phyloP scores from a whole-genome alignment of 1,139 yeast genomes.

The Arxiozyma heterogenica region DNA sequence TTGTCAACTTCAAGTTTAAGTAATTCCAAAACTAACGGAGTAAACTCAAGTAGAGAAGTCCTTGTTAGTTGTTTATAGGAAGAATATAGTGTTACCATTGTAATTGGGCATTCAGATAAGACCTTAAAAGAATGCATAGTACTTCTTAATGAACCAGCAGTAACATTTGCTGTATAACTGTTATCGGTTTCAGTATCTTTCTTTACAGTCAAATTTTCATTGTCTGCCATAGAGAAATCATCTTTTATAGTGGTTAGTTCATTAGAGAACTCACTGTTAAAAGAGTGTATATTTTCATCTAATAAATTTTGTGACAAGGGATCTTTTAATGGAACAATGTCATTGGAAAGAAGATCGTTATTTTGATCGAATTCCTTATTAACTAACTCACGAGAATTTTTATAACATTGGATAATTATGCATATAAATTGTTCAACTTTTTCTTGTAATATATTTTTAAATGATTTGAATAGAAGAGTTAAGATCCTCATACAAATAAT shows the following conservation, averaged over 20 bases:
- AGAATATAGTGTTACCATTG: conserved; percentile 85
- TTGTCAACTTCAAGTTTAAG: conserved; percentile 68
- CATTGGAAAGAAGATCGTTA: conserved; percentile 8
- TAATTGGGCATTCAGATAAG: conserved; percentile 92
- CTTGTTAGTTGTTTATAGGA: conserved; percentile 72
- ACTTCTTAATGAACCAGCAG: conserved; percentile 27
- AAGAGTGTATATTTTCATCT: conserved; percentile 4
- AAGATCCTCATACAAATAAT: conserved; percentile 82
- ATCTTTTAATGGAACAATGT: conserved; percentile 6
- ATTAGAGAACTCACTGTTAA: neutral
- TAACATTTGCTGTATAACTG: neutral
- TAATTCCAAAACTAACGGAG: conserved; percentile 74
- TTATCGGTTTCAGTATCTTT: neutral
- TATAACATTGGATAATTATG: conserved; percentile 67
- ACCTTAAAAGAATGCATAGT: conserved; percentile 82
- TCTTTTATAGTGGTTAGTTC: neutral
- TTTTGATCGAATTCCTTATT: conserved; percentile 45
- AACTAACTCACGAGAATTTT: conserved; percentile 71
- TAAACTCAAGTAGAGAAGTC: conserved; percentile 62
- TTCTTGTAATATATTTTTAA: conserved; percentile 57
- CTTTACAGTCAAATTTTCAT: conserved; percentile 5
- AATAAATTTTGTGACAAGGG: conserved; percentile 6
- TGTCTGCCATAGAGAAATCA: neutral
- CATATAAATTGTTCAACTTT: conserved; percentile 75
- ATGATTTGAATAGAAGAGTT: conserved; percentile 82